Conservation (phyloP, 1,139 yeast species). For the Lodderomyces pseudojiufengensis region DNA sequence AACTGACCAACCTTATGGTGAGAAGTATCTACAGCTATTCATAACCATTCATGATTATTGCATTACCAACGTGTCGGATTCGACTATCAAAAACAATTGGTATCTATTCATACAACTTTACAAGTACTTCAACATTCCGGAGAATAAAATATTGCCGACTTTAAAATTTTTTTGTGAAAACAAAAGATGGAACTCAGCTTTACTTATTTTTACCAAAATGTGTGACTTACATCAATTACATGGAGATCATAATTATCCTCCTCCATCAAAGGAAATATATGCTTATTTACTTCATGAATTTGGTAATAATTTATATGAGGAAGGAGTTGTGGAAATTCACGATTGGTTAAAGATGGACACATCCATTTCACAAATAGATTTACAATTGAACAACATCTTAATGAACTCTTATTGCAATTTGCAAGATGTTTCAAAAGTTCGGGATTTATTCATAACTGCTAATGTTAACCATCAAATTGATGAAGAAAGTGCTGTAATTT, state of each 20-base stretch:
- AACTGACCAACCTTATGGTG: conserved; percentile 22
- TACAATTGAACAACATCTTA: conserved; percentile 56
- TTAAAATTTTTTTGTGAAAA: conserved; percentile 57
- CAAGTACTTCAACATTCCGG: conserved; percentile 57
- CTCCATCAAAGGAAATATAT: conserved; percentile 71
- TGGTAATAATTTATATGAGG: conserved; percentile 58
- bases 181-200: conserved; percentile 61
- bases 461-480: conserved; percentile 55
- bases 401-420: conserved; percentile 65
- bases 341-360: conserved; percentile 65
- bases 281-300: conserved; percentile 57
- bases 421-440: conserved; percentile 56
- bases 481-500: conserved; percentile 65
- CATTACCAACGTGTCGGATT: conserved; percentile 36
- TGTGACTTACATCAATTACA: conserved; percentile 54
- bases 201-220: conserved; percentile 61
- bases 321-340: conserved; percentile 67
- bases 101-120: conserved; percentile 58
- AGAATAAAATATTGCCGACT: conserved; percentile 56
- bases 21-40: conserved; percentile 30
- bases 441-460: conserved; percentile 61
- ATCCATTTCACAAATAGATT: conserved; percentile 51
- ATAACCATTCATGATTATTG: conserved; percentile 46
- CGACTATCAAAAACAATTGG: conserved; percentile 55
- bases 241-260: conserved; percentile 38